Percentiles rank a stretch among this genome's conserved stretches.
Evolutionary conservation across 108 stramenopile species (phyloP).

Genomic region (Nitzschia sp.): DNA sequence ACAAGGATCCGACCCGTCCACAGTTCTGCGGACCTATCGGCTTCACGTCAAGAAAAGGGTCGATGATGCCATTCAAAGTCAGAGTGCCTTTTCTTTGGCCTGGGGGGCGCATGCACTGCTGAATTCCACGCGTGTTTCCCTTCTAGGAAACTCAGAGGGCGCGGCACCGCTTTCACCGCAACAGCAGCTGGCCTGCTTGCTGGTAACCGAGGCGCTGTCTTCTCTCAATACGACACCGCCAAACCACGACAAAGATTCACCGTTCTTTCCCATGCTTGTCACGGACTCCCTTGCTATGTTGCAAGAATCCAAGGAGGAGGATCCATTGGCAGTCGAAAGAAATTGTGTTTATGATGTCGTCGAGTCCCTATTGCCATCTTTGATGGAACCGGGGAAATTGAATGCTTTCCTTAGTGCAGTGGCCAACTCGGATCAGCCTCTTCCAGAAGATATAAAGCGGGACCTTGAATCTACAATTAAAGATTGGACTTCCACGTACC

Average conservation of each 20-base stretch:
- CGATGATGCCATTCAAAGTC: not conserved
- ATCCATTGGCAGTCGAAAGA: constrained; percentile 12
- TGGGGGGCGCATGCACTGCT: constrained; percentile 30
- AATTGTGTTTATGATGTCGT: constrained; percentile 36
- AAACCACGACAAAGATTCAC: constrained; percentile 25
- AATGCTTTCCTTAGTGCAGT: constrained; percentile 6
- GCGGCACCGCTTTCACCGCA: not conserved
- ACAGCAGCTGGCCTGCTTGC: constrained; percentile 38
- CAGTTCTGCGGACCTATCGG: constrained; percentile 11
- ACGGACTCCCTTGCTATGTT: constrained; percentile 29
- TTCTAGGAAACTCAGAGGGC: constrained; percentile 10
- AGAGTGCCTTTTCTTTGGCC: constrained; percentile 25
- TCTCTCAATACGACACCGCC: not conserved
- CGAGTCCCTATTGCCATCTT: constrained; percentile 37
- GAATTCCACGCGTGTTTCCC: not conserved
- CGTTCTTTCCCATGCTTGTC: constrained; percentile 50
- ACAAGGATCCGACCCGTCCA: not conserved
- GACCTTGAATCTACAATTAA: constrained; percentile 32
- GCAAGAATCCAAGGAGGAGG: constrained; percentile 21
- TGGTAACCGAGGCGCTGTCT: constrained; percentile 43
- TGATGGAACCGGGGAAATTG: constrained; percentile 35
- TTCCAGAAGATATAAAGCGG: constrained; percentile 21
- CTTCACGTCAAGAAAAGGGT: constrained; percentile 9
- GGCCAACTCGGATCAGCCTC: constrained; percentile 11
- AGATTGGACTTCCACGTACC: constrained; percentile 23